Evolutionary conservation across 1,284 basidiomycete species (phyloP).

Genomic region (Sutorius eximius): DNA sequence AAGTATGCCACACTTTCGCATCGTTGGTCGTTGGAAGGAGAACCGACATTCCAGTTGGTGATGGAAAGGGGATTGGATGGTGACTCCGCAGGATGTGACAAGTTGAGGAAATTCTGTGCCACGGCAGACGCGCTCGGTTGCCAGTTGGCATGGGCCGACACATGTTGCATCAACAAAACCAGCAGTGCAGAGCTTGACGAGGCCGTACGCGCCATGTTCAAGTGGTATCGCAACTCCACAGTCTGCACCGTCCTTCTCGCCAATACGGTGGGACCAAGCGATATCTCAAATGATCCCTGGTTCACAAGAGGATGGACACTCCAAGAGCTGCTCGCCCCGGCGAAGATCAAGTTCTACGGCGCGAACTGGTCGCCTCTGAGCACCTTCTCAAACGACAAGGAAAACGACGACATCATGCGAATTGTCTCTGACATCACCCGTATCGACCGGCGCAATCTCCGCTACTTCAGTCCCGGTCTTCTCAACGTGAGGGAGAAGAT

Average conservation of each 20-base stretch:
- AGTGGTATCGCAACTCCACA: slow-evolving; percentile 19
- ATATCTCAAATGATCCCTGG: slow-evolving; percentile 16
- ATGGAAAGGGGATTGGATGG: neutral
- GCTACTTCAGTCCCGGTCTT: slow-evolving; percentile 18
- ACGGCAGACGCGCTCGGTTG: slow-evolving; percentile 16
- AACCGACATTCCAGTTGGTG: slow-evolving; percentile 16
- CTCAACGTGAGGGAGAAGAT: slow-evolving; percentile 20
- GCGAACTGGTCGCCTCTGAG: slow-evolving; percentile 11
- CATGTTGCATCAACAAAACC: slow-evolving; percentile 21
- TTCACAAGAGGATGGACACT: slow-evolving; percentile 6
- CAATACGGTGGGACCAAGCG: neutral
- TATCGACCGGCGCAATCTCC: slow-evolving; percentile 6
- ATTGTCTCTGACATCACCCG: slow-evolving; percentile 9
- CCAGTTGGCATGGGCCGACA: slow-evolving; percentile 23
- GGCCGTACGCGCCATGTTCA: slow-evolving; percentile 24
- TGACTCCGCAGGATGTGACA: slow-evolving; percentile 8
- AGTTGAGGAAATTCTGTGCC: slow-evolving; percentile 20
- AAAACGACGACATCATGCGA: slow-evolving; percentile 7
- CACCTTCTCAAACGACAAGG: slow-evolving; percentile 19
- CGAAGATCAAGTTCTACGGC: slow-evolving; percentile 19
- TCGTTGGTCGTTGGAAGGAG: slow-evolving; percentile 22
- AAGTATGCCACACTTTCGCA: slow-evolving; percentile 25
- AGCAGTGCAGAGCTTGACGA: slow-evolving; percentile 27
- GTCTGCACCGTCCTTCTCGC: slow-evolving; percentile 20
- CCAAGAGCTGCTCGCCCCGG: slow-evolving; percentile 26